Evolutionary conservation across 768 basidiomycete species (phyloP), one percentile per base, ranked within the genome.

Genomic region (Megacollybia marginata): DNA sequence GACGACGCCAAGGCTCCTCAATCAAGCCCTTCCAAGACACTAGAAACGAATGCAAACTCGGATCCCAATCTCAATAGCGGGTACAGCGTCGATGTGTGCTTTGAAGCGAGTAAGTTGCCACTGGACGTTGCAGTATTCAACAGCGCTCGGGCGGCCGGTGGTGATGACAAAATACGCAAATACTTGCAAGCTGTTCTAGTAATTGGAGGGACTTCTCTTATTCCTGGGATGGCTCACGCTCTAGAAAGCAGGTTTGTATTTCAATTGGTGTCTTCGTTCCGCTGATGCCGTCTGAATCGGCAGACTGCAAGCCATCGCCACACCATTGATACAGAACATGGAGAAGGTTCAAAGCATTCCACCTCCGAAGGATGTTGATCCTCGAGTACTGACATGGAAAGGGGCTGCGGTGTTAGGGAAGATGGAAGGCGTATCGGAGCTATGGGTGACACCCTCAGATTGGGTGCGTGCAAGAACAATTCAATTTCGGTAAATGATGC

Each of bases 101-200:
- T 80, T 57, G 92, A 94, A 67, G 87, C 92, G 16, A 84, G 85
- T 65, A 94, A 93, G 63, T 72, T 94, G 36, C 92, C 94, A 1
- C 70, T 96, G 49, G 93, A 96, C 60, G 86, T 94, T 9, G 93
- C 92, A 8, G 88, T 96, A 52, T 90, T 90, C 68, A 93, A 95
- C 62, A 88, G 91, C 56, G 80, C 91, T 9, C 76, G 91, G n/a
- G 85, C 89, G 1, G 86, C 85, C 4, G 89, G 88, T 2, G 23
- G 23, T 28, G 90, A 92, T 55, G 92, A 95, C 28, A 89, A 89
- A 66, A 85, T 91, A 55, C 83, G 87, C 55, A 91, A 92, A 62
- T 89, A 94, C 60, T 75, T 93, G 23, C 84, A 88, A 59, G 88
- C 87, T 2, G 85, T 96, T 16, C 70, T 97, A 2, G 81, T 97